Evolutionary conservation across 805 yeast genomes (phyloP).

Genomic region (Schwanniomyces polymorphus): DNA sequence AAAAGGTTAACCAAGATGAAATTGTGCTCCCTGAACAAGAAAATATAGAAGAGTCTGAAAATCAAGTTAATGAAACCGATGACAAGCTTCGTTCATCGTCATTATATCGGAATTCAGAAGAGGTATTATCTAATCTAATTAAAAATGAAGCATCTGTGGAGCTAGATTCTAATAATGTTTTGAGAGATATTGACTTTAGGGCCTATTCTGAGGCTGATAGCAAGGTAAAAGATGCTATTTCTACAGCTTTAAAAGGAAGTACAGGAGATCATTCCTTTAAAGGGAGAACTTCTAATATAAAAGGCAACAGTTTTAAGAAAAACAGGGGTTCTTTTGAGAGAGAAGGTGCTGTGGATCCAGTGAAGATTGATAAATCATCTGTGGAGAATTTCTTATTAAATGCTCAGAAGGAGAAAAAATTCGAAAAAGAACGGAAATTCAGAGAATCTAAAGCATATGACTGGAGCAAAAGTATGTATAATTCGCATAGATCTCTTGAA

Average conservation of each 20-base stretch:
- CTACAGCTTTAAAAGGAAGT: slow-evolving; percentile 18
- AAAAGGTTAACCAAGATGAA: background rate
- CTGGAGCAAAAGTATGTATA: slow-evolving; percentile 41
- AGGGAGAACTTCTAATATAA: slow-evolving; percentile 1
- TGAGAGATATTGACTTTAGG: background rate
- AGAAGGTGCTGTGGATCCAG: background rate
- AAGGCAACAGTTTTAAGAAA: slow-evolving; percentile 5
- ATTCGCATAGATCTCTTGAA: slow-evolving; percentile 40
- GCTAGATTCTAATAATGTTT: slow-evolving; percentile 4
- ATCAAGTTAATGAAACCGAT: no score
- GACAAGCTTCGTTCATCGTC: background rate
- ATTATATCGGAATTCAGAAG: slow-evolving; percentile 16
- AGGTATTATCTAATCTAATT: slow-evolving; percentile 12
- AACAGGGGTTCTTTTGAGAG: background rate
- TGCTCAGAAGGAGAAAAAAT: slow-evolving; percentile 41
- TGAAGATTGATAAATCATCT: slow-evolving; percentile 11
- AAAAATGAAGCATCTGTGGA: slow-evolving; percentile 9
- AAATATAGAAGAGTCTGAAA: no score
- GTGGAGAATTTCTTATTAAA: slow-evolving; percentile 44
- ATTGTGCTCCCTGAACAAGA: background rate
- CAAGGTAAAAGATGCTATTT: slow-evolving; percentile 20
- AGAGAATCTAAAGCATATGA: slow-evolving; percentile 53
- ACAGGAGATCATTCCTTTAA: background rate
- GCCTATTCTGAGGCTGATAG: slow-evolving; percentile 9
- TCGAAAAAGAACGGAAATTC: slow-evolving; percentile 43